Percentiles rank a stretch among this genome's conserved stretches.
These are phyloP conservation scores for Trametes elegans DNA, from an alignment of 768 basidiomycete species.

Conservation along the genomic window DNA sequence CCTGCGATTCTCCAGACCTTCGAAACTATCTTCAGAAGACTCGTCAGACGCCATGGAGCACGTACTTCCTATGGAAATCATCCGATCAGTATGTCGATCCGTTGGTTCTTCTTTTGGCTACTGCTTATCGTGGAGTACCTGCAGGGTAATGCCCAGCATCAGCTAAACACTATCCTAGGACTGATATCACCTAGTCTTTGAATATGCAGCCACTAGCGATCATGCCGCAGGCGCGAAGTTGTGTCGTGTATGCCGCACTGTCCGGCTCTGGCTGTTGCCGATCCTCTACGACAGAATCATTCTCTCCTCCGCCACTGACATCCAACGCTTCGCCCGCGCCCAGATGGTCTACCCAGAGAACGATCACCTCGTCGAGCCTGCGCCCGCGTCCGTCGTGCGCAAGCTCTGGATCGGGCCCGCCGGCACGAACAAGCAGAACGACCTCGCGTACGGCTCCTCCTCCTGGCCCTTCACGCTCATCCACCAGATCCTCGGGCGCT, in stretches of 20 bases:
- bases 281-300: slow-evolving; percentile 11
- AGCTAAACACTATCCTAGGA: background rate
- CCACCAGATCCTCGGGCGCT: slow-evolving; percentile 32
- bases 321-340: slow-evolving; percentile 10
- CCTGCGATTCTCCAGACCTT: background rate
- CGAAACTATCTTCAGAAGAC: background rate
- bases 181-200: slow-evolving; percentile 14
- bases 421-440: slow-evolving; percentile 1
- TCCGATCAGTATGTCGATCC: background rate
- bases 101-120: background rate
- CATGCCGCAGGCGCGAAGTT: background rate
- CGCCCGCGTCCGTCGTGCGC: slow-evolving; percentile 19
- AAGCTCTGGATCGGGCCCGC: background rate
- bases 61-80: background rate
- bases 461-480: slow-evolving; percentile 12
- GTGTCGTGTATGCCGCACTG: slow-evolving; percentile 15
- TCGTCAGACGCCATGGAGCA: background rate
- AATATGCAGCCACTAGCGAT: background rate
- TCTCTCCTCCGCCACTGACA: slow-evolving; percentile 9
- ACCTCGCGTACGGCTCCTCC: slow-evolving; percentile 30
- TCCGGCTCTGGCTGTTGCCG: slow-evolving; percentile 10
- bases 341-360: background rate
- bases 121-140: background rate
- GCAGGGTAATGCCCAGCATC: background rate
- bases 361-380: background rate